Base-by-base conservation (phyloP, 2,329 filamentous ascomycete species). In the Nannizziopsis barbatae region DNA sequence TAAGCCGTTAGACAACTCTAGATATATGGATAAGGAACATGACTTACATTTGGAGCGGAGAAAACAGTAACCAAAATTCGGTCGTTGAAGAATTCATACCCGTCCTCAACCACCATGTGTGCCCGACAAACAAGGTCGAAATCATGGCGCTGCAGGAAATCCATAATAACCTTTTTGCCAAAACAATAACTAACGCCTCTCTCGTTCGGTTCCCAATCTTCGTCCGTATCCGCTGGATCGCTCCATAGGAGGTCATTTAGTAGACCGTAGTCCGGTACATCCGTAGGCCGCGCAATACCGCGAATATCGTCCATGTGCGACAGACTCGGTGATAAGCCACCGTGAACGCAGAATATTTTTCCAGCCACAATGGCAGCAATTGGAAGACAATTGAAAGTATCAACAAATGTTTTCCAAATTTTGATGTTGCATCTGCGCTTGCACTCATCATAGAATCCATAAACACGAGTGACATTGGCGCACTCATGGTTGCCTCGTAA, bases 41-140 rank as follows among this genome's bases (percentile, higher is more conserved):
- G 55, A 76, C 86, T 77, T 73, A 94, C 88, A 62, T 98, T 98
- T 20, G 92, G 92, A 43, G 92, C 92, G 54, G 88, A 95, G 65
- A 98, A 98, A 1, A 98, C 90, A 1, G 92, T 98, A 40, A 98
- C 92, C 51, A 98, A 68, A 40, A 95, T 84, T 50, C 92, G 78
- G 64, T 98, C 92, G 53, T 86, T 94, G 67, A 96, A 98, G 67
- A 98, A 98, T 62, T 98, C 92, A 67, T 98, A 98, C 9, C 92
- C 92, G 63, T 98, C 92, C 66, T 98, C 92, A 17, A 98, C 92
- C 45, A 98, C 92, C 92, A 96, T 96, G 70, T 98, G 92, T 42
- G 92, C 92, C 56, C 92, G 83, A 65, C 92, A 98, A 45, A 98
- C 90, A 44, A 98, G 73, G 65, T 98, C 92, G 64, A 98, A 96